phyloP scores from a whole-genome alignment of 805 yeast species.

The Helenozyma rhizophorensis region DNA sequence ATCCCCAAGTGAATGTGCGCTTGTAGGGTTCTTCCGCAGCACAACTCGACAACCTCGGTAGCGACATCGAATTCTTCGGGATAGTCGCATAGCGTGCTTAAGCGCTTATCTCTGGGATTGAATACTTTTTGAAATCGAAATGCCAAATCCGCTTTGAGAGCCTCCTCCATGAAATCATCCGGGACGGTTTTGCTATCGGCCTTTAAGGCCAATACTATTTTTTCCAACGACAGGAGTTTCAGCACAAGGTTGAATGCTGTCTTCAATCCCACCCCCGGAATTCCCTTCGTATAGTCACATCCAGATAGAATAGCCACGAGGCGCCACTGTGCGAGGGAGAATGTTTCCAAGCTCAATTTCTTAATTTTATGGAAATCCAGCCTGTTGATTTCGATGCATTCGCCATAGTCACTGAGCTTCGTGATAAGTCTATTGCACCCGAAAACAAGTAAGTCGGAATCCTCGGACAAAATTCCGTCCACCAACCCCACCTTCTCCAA shows the following conservation, averaged over 20 bases:
- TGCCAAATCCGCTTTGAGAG: constrained; percentile 65
- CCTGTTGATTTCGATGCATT: constrained; percentile 65
- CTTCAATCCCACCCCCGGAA: constrained; percentile 74
- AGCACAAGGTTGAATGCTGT: constrained; percentile 65
- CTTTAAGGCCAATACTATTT: constrained; percentile 51
- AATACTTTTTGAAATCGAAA: constrained; percentile 84
- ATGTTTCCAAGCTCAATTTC: constrained; percentile 46
- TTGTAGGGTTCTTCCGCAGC: constrained; percentile 45
- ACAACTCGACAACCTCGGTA: constrained; percentile 36
- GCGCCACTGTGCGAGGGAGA: constrained; percentile 57
- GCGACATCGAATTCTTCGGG: constrained; percentile 41
- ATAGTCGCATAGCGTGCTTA: constrained; percentile 58
- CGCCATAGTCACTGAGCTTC: constrained; percentile 72
- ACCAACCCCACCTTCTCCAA: constrained; percentile 71
- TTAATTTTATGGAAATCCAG: constrained; percentile 48
- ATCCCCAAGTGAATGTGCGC: constrained; percentile 48
- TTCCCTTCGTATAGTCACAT: constrained; percentile 91
- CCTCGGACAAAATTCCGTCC: constrained; percentile 88
- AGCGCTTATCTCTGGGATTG: constrained; percentile 48
- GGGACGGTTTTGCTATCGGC: constrained; percentile 65
- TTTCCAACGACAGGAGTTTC: constrained; percentile 47
- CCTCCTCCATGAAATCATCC: constrained; percentile 53
- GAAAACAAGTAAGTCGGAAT: constrained; percentile 85
- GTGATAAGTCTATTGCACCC: constrained; percentile 78
- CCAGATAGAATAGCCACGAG: constrained; percentile 88